Evolutionary conservation across 805 yeast genomes (phyloP).

Genomic region (Nakazawaea pomicola): DNA sequence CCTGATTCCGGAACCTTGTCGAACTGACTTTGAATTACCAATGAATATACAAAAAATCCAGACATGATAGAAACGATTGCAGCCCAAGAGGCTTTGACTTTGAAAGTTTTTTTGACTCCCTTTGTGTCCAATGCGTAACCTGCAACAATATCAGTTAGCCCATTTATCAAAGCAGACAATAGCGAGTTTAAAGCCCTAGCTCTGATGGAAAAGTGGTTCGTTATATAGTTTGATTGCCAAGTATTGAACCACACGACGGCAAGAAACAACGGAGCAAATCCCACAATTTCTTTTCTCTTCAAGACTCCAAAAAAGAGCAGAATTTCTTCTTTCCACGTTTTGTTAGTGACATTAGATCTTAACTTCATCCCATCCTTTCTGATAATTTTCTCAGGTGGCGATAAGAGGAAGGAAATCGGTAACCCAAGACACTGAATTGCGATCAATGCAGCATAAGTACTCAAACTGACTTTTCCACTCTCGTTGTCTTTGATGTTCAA

Average conservation of each 20-base stretch:
- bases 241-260: neutral
- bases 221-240: neutral
- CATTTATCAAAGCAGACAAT: neutral
- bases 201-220: neutral
- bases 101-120: neutral
- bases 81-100: neutral
- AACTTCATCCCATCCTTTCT: neutral
- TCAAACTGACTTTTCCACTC: constrained; percentile 20
- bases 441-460: constrained; percentile 21
- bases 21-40: neutral
- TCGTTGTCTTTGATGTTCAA: constrained; percentile 14
- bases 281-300: neutral
- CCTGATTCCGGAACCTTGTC: neutral
- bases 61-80: neutral
- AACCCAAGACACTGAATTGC: constrained; percentile 23
- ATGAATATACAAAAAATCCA: neutral
- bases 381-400: constrained; percentile 22
- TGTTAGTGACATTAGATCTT: constrained; percentile 11
- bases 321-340: neutral
- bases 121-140: neutral
- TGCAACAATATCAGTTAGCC: neutral
- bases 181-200: neutral
- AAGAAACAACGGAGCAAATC: neutral
- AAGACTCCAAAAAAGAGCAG: neutral
- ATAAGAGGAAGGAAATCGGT: constrained; percentile 17